These are phyloP conservation scores for Allium fistulosum DNA, from an alignment of 106 monocot genomes.

Conservation along the genomic window DNA sequence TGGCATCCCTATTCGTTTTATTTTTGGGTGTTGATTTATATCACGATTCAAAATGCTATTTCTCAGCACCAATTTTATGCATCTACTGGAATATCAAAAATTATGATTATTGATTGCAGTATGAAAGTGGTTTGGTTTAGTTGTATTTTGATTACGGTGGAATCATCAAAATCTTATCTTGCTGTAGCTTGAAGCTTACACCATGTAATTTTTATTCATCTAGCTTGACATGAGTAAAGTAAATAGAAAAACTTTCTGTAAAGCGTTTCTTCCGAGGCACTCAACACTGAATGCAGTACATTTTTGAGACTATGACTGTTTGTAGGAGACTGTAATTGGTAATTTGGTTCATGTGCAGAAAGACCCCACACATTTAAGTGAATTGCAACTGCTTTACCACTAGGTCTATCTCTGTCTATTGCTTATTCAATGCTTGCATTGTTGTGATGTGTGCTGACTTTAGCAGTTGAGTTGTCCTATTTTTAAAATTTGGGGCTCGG, in stretches of 20 bases:
- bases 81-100: not conserved
- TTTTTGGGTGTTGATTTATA: not conserved
- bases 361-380: not conserved
- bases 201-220: not conserved
- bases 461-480: not conserved
- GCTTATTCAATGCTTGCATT: slow-evolving; percentile 1
- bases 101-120: not conserved
- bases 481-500: not conserved
- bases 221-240: not conserved
- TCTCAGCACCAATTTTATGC: not conserved
- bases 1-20: not conserved
- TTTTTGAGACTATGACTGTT: slow-evolving; percentile 2
- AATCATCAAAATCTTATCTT: not conserved
- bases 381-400: slow-evolving; percentile 1
- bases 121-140: not conserved
- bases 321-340: not conserved
- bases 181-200: slow-evolving; percentile 1
- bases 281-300: not conserved
- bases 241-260: not conserved
- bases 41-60: not conserved
- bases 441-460: not conserved
- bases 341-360: not conserved
- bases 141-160: not conserved
- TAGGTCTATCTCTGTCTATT: slow-evolving; percentile 1
- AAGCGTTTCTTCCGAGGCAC: not conserved